Evolutionary conservation across 1,284 basidiomycete genomes (phyloP).

Genomic region (Moesziomyces parantarcticus): DNA sequence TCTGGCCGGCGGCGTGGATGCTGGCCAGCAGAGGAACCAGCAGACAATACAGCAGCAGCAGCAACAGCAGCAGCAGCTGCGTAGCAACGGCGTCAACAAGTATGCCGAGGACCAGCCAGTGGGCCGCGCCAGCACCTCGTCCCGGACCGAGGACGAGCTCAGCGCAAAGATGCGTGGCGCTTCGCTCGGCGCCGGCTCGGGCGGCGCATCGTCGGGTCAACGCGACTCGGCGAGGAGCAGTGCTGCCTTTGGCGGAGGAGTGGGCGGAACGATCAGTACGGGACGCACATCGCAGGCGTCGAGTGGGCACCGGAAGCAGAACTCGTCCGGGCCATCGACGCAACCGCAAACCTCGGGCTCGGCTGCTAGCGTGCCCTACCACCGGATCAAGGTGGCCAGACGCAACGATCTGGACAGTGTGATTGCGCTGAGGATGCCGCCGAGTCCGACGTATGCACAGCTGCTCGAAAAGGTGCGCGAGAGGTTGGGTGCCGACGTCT

Average conservation of each 20-base stretch:
- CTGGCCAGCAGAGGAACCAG: conserved; percentile 15
- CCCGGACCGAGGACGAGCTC: conserved; percentile 33
- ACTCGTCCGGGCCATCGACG: conserved; percentile 35
- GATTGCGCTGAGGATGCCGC: conserved; percentile 96
- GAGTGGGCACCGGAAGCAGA: conserved; percentile 38
- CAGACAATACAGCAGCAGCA: conserved; percentile 11
- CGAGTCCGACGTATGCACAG: conserved; percentile 84
- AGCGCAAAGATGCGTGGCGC: conserved; percentile 34
- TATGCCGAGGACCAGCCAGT: conserved; percentile 50
- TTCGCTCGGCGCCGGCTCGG: conserved; percentile 23
- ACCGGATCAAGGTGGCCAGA: conserved; percentile 96
- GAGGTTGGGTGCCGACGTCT: conserved; percentile 81
- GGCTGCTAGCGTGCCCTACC: conserved; percentile 68
- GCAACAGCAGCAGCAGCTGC: conserved; percentile 9
- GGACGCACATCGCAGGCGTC: conserved; percentile 44
- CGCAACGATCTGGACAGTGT: conserved; percentile 84
- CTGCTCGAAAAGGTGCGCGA: conserved; percentile 90
- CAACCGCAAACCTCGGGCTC: conserved; percentile 36
- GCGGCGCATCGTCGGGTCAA: conserved; percentile 16
- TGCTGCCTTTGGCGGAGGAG: conserved; percentile 19
- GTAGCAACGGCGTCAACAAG: conserved; percentile 33
- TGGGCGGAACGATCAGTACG: conserved; percentile 14
- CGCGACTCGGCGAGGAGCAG: conserved; percentile 35
- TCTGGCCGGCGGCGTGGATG: conserved; percentile 23
- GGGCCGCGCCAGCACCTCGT: conserved; percentile 29